Percentiles rank a stretch among this genome's conserved stretches.
Conservation (phyloP, 2,329 filamentous ascomycete genomes). For the Apiospora aurea region DNA sequence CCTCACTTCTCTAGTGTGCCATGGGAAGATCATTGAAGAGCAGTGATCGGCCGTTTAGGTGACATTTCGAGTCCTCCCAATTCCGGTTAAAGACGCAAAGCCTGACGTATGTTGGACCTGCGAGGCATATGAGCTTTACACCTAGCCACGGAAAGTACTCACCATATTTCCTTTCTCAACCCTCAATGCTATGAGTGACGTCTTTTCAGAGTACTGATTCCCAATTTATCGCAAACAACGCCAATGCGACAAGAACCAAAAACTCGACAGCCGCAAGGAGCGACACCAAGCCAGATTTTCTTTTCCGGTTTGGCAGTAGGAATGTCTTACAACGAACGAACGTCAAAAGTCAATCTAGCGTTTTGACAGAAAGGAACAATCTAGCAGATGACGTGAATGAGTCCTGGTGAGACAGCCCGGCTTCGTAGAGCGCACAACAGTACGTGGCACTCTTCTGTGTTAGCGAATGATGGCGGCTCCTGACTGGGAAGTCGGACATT, state of each 20-base stretch:
- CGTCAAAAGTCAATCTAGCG: neutral
- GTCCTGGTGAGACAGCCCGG: neutral
- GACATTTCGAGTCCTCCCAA: neutral
- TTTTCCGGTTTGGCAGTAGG: neutral
- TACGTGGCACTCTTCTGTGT: neutral
- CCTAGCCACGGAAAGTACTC: neutral
- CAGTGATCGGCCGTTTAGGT: neutral
- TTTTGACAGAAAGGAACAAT: neutral
- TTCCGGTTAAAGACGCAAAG: neutral
- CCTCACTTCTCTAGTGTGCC: neutral
- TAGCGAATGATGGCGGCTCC: neutral
- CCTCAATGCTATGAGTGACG: neutral
- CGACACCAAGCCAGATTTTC: neutral
- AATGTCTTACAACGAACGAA: neutral
- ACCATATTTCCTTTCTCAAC: neutral
- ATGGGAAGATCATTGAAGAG: conserved; percentile 12
- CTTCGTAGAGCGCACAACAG: neutral
- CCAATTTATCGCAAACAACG: neutral
- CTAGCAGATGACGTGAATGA: neutral
- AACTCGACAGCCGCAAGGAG: neutral
- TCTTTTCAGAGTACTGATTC: neutral
- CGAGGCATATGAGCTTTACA: neutral
- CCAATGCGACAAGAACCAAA: neutral
- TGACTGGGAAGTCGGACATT: neutral
- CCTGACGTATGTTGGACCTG: neutral